Evolutionary conservation across 805 yeast species (phyloP).

Genomic region (Candida michaelii): DNA sequence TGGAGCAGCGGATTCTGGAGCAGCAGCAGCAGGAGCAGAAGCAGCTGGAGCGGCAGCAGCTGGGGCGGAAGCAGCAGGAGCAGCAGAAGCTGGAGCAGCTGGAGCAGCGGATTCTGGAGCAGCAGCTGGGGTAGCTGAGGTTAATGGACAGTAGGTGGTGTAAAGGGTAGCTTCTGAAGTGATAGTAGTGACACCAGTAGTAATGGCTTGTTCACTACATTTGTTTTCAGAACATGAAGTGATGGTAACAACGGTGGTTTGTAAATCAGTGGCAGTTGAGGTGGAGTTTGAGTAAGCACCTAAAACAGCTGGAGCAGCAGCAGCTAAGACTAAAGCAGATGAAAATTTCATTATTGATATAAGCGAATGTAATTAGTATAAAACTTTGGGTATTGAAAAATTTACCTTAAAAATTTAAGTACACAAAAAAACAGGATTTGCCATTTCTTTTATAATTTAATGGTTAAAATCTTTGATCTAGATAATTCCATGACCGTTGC

Average conservation of each 20-base stretch:
- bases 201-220: constrained; percentile 26
- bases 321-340: constrained; percentile 28
- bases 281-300: constrained; percentile 32
- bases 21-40: constrained; percentile 14
- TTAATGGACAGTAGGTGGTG: constrained; percentile 36
- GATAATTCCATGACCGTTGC: background rate
- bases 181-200: constrained; percentile 39
- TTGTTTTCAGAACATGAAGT: constrained; percentile 35
- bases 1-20: constrained; percentile 14
- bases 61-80: no score
- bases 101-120: constrained; percentile 12
- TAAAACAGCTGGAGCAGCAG: constrained; percentile 28
- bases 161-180: constrained; percentile 29
- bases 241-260: constrained; percentile 34
- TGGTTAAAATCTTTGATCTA: constrained; percentile 7
- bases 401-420: background rate
- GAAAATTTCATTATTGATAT: constrained; percentile 33
- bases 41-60: constrained; percentile 6
- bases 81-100: constrained; percentile 13
- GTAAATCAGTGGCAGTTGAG: constrained; percentile 25
- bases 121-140: constrained; percentile 17
- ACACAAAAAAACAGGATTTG: background rate
- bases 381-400: background rate
- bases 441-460: background rate
- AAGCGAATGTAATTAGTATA: constrained; percentile 20